Conservation (phyloP, 352 stramenopile genomes). For the Phytopythium sindhum region DNA sequence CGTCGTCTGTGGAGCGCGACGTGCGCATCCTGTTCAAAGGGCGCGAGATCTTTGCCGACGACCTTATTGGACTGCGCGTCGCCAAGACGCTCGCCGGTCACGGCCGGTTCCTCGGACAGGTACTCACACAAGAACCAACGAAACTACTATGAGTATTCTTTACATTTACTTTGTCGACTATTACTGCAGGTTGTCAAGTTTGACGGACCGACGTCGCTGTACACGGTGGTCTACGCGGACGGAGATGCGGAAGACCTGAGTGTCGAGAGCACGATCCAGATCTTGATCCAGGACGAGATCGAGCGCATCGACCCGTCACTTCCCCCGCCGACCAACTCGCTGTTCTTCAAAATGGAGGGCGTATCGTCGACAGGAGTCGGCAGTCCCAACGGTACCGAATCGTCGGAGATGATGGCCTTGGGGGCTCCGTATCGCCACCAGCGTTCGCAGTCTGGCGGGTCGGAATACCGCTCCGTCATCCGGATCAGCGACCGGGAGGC, state of each 20-base stretch:
- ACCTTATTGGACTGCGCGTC: constrained; percentile 78
- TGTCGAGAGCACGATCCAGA: constrained; percentile 75
- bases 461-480: constrained; percentile 18
- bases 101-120: constrained; percentile 80
- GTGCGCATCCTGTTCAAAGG: constrained; percentile 72
- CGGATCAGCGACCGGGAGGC: constrained; percentile 72
- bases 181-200: constrained; percentile 67
- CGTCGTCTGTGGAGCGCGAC: constrained; percentile 36
- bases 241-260: constrained; percentile 77
- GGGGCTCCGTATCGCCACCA: background rate
- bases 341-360: constrained; percentile 25
- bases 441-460: background rate
- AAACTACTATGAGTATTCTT: background rate
- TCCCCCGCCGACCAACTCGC: constrained; percentile 26
- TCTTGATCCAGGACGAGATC: constrained; percentile 86
- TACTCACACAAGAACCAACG: background rate
- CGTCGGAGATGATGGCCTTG: constrained; percentile 23
- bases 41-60: constrained; percentile 65
- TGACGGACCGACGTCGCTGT: constrained; percentile 57
- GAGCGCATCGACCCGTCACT: constrained; percentile 66
- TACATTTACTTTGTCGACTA: background rate
- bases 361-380: constrained; percentile 1
- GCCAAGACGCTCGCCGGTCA: constrained; percentile 79
- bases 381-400: constrained; percentile 20
- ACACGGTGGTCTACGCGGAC: constrained; percentile 84